Base-by-base conservation (phyloP, 2,329 filamentous ascomycete genomes). In the Talaromyces amestolkiae region DNA sequence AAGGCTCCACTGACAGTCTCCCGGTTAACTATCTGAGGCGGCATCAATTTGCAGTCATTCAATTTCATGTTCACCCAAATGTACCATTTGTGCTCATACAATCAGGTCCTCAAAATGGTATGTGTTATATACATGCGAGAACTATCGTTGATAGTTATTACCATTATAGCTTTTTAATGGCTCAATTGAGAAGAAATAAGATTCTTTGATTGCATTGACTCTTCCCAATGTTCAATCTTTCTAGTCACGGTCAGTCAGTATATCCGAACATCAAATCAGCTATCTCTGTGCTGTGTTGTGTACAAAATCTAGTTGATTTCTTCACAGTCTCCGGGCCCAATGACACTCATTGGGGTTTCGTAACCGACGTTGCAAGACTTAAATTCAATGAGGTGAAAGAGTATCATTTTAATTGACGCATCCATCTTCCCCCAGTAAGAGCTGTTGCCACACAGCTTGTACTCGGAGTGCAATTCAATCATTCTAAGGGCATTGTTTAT, bases 301-400 rank as follows among this genome's bases (percentile, higher is more conserved):
- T 13, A n/a, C 27, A 77, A 58, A 68, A 13, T 13, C 31, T 71
- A 6, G 64, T 68, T 1, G 68, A 72, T 68, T 63, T 66, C 19
- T 72, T 72, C 54, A 64, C 35, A 2, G 43, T 72, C 13, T 66
- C 65, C 27, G 66, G 70, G 4, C 68, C 69, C 41, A 72, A 72
- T 70, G 68, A 68, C 31, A 69, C 31, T 41, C 68, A 73, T 65
- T 65, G 35, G 22, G 72, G 70, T 66, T 64, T 70, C 7, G 66
- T 72, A 24, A 69, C 54, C 3, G 68, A 22, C n/a, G n/a, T n/a
- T n/a, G n/a, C n/a, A n/a, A n/a, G n/a, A n/a, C n/a, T n/a, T n/a
- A n/a, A n/a, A n/a, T n/a, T n/a, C n/a, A n/a, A n/a, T n/a, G n/a
- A n/a, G n/a, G n/a, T n/a, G n/a, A n/a, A n/a, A n/a, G n/a, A n/a